Base-by-base conservation (phyloP, 805 yeast species). In the Lachancea nothofagi region DNA sequence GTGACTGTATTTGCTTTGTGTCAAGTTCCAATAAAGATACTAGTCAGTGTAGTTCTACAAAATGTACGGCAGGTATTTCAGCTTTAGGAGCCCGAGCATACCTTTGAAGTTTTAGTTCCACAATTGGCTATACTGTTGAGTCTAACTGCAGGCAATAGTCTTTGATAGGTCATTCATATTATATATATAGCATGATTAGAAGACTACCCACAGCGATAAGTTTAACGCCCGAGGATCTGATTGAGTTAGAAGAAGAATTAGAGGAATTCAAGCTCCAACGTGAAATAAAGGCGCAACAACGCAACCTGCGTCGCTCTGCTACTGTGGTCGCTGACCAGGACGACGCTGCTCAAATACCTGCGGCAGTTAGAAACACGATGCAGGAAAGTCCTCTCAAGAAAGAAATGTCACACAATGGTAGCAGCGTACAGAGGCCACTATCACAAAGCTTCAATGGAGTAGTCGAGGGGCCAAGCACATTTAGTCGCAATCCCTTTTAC, bases 171-270 rank as follows among this genome's bases (percentile, higher is more conserved):
- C n/a, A n/a, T n/a, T n/a, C n/a, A n/a, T n/a, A n/a, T n/a, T 23
- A 23, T 23, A 7, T 13, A 33, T 5, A 13, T 8, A 24, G 36
- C n/a, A 82, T 83, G 90, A 64, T 83, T 30, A 70, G 89, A 62
- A 69, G 88, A 57, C 81, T 77, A 13, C 83, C 89, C 4, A 82
- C 90, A 0, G 70, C 78, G 2, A 75, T 83, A 39, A 71, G 72
- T 42, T 67, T 83, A 33, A 74, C 80, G 0, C 83, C 84, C 0
- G 87, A 81, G 46, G 93, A 83, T 49, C 72, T 83, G 18, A 25
- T 48, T 7, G 59, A 56, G 18, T 41, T 59, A 13, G 42, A 53
- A 21, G 54, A 49, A 8, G 55, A 50, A 19, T 39, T 59, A 29
- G 59, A 58, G 38, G 55, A 52, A 18, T 48, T 50, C 34, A 53